Evolutionary conservation across 495 filamentous ascomycete species (phyloP).

Genomic region (Penicillium arizonense): DNA sequence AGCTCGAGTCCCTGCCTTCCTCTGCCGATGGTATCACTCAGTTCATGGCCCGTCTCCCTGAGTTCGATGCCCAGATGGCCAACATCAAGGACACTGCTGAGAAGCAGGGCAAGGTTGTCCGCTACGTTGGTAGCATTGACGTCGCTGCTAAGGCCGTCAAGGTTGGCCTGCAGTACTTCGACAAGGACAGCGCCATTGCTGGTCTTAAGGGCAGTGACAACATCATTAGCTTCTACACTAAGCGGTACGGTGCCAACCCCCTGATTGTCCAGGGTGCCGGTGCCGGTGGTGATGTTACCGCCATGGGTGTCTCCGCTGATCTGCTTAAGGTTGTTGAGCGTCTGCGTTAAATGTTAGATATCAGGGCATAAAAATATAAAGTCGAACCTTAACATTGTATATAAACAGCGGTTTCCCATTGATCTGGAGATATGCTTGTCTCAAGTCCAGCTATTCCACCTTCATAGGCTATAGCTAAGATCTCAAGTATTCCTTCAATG

Average conservation of each 20-base stretch:
- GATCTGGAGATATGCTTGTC: background rate
- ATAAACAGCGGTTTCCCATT: background rate
- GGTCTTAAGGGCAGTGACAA: conserved; percentile 95
- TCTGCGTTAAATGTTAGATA: conserved; percentile 21
- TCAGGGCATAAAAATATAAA: background rate
- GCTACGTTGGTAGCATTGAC: conserved; percentile 93
- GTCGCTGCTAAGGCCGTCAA: conserved; percentile 71
- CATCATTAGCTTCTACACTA: conserved; percentile 96
- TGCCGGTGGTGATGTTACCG: conserved; percentile 91
- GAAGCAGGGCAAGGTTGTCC: conserved; percentile 83
- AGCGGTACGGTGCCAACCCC: conserved; percentile 85
- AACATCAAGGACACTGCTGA: conserved; percentile 73
- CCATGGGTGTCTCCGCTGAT: conserved; percentile 92
- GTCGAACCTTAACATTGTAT: background rate
- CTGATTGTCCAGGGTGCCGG: conserved; percentile 93
- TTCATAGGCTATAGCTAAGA: conserved; percentile 7
- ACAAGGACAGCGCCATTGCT: conserved; percentile 80
- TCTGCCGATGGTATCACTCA: conserved; percentile 61
- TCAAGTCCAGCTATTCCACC: no score
- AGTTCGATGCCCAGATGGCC: conserved; percentile 83
- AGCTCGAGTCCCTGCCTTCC: conserved; percentile 69
- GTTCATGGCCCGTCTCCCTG: conserved; percentile 73
- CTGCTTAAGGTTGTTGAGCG: conserved; percentile 76
- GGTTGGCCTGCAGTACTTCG: conserved; percentile 86
- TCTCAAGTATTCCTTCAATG: conserved; percentile 58